Percentiles rank a stretch among this genome's conserved stretches.
Conservation (phyloP, 2,329 filamentous ascomycete species). For the Davidsoniella neocaledoniae region DNA sequence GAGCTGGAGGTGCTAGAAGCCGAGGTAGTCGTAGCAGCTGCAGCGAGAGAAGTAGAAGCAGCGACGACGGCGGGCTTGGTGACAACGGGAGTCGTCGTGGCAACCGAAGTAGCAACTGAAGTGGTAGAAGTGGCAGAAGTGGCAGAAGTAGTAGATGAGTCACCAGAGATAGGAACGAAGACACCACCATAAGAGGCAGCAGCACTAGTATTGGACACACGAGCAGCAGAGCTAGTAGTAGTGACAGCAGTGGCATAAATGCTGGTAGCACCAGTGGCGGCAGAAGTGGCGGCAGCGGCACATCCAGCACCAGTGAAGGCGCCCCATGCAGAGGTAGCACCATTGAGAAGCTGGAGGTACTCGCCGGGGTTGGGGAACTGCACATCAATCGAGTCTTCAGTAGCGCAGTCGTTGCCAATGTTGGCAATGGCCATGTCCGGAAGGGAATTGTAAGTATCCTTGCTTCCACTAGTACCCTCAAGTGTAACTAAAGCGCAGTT, state of each 20-base stretch:
- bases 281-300: constrained; percentile 17
- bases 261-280: constrained; percentile 11
- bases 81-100: constrained; percentile 7
- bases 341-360: constrained; percentile 32
- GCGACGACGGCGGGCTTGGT: neutral
- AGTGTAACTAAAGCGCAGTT: constrained; percentile 71
- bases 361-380: constrained; percentile 45
- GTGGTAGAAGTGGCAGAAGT: constrained; percentile 7
- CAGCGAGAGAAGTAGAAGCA: constrained; percentile 7
- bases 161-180: constrained; percentile 22
- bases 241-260: neutral
- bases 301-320: constrained; percentile 14
- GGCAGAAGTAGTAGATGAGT: constrained; percentile 13
- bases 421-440: constrained; percentile 58
- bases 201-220: constrained; percentile 13
- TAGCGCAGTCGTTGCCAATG: constrained; percentile 36
- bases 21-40: constrained; percentile 15
- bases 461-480: constrained; percentile 31
- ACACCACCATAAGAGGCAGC: constrained; percentile 22
- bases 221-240: neutral
- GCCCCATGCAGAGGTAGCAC: constrained; percentile 21
- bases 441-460: constrained; percentile 43
- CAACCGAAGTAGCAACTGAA: constrained; percentile 12
- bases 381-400: constrained; percentile 32
- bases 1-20: constrained; percentile 7